Percentiles rank a stretch among this genome's conserved stretches.
Evolutionary conservation across 768 basidiomycete species (phyloP).

Genomic region (Gautieria morchelliformis): DNA sequence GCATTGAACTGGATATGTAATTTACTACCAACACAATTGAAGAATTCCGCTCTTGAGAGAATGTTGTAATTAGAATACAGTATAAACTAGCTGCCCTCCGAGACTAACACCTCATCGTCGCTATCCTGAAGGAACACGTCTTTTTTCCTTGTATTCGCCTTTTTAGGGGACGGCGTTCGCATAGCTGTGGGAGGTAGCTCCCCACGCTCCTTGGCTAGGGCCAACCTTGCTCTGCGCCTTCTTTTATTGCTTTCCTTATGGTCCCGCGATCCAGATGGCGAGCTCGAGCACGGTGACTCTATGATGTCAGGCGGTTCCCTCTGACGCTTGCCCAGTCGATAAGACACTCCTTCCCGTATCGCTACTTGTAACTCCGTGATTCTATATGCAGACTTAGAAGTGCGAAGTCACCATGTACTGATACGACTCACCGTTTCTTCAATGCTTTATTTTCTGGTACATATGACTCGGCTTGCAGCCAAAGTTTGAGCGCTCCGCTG

Average conservation of each 20-base stretch:
- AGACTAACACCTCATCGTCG: constrained; percentile 1
- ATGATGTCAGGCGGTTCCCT: constrained; percentile 9
- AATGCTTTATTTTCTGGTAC: constrained; percentile 83
- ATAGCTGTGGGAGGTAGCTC: neutral
- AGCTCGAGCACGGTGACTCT: constrained; percentile 21
- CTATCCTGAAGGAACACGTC: constrained; percentile 13
- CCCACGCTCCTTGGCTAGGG: constrained; percentile 6
- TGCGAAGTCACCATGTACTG: constrained; percentile 25
- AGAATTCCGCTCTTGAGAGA: too few species aligned
- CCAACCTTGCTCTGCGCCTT: constrained; percentile 42
- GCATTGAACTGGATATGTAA: too few species aligned
- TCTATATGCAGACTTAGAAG: constrained; percentile 22
- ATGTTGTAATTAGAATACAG: neutral
- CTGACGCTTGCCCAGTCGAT: constrained; percentile 18
- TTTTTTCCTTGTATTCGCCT: constrained; percentile 34
- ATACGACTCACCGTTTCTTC: constrained; percentile 80
- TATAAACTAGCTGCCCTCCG: neutral
- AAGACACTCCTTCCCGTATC: constrained; percentile 23
- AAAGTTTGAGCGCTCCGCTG: constrained; percentile 62
- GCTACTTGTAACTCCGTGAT: constrained; percentile 29
- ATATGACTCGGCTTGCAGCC: constrained; percentile 71
- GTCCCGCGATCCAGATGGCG: constrained; percentile 32
- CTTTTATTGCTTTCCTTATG: constrained; percentile 68
- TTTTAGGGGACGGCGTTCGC: constrained; percentile 36
- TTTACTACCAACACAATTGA: too few species aligned